Base-by-base conservation (phyloP, 768 basidiomycete genomes). In the Suillus weaverae region DNA sequence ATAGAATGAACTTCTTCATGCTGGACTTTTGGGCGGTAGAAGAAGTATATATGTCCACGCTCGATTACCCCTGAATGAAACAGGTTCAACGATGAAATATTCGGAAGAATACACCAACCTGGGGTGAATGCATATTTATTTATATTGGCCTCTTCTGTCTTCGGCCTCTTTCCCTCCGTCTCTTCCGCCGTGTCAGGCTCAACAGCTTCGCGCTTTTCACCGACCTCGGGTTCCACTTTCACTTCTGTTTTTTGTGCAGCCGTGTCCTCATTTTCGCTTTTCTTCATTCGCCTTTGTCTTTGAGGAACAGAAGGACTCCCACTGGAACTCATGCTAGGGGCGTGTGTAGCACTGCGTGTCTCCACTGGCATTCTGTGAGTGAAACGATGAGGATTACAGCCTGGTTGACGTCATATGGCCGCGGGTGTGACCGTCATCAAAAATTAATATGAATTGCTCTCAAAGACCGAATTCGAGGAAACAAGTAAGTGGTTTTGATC, bases 41-140 rank as follows among this genome's bases (percentile, higher is more conserved):
- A 84, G 72, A 89, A 87, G 74, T 88, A 88, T 53, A 89, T 80
- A 66, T 87, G 84, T 10, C 86, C 86, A 18, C 86, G 76, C 68
- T 87, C 85, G 60, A 85, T 85, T 11, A 82, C 83, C 10, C 85
- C 85, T 86, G 57, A 9, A 59, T n/a, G 33, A n/a, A 14, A 35
- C 2, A 50, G 26, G n/a, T 20, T 39, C 38, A 39, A 13, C 46
- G 35, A 38, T 32, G 32, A 36, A 51, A 26, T n/a, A 33, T 26
- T 11, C 35, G 2, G 11, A 13, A 51, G 8, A 43, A 6, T 41
- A n/a, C 62, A 32, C 48, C n/a, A 16, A 64, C 68, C 68, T 67
- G 60, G 14, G 3, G 51, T 63, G 51, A 67, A 68, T 11, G 41
- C 32, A 54, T 69, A 69, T 44, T 57, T 46, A 5, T 46, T 38